Base-by-base conservation (phyloP, 2,329 filamentous ascomycete genomes). In the Colletotrichum sp. region DNA sequence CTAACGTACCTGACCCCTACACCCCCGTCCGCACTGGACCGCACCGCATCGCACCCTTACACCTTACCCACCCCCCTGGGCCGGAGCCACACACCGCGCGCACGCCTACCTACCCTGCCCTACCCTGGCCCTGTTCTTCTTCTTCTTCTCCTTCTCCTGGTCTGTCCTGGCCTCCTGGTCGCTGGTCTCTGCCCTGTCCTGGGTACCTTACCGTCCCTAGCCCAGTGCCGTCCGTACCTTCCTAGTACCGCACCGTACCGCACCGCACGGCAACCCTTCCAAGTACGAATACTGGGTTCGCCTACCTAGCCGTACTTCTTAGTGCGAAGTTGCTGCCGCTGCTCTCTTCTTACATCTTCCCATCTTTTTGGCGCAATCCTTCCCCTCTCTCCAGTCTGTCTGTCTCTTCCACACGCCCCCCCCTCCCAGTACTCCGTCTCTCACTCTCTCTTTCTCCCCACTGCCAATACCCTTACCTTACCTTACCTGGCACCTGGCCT, bases 331-430 rank as follows among this genome's bases (percentile, higher is more conserved):
- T 73, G 39, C 57, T 70, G 59, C 64, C 59, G 69, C 64, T 65
- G 30, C 69, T 64, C 69, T 64, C 52, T 74, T 71, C 67, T 71
- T 66, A 71, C 72, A 71, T 75, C 63, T 69, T 64, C 61, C 61
- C 71, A 72, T 72, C 71, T 74, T 64, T 75, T 64, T 75, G 72
- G 68, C 68, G 70, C 72, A 69, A 75, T 75, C 72, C 72, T 59
- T 32, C 34, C 25, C 63, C 59, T 61, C 68, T 61, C 72, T 34
- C 61, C 61, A 65, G n/a, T n/a, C n/a, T n/a, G 39, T 44, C 19
- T 44, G 39, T 36, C 39, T 44, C 39, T 44, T n/a, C 39, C 39
- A 44, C 39, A 61, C 59, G 59, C 68, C 71, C 72, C 72, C 32
- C 30, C 36, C 57, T 52, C 36, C 39, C 16, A 39, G 49, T 19